phyloP scores from a whole-genome alignment of 768 basidiomycete species.

The Mycena polygramma region DNA sequence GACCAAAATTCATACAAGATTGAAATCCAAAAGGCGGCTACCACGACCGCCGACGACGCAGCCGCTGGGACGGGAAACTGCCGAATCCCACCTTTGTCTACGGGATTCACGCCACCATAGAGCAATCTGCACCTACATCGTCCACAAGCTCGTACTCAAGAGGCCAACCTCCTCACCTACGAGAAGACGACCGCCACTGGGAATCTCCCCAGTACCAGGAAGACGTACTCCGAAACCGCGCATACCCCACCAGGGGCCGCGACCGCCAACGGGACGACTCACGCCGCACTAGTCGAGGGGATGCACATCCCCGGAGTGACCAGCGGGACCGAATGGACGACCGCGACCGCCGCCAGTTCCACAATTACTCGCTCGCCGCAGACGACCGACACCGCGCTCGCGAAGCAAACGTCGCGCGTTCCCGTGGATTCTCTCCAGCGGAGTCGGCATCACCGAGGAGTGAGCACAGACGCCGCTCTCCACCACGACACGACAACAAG shows the following conservation, averaged over 20 bases:
- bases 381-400: neutral
- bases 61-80: slow-evolving; percentile 4
- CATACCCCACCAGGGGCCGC: neutral
- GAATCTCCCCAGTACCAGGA: too few relatives aligned
- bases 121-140: too few relatives aligned
- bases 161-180: too few relatives aligned
- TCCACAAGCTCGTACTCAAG: too few relatives aligned
- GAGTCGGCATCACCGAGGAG: too few relatives aligned
- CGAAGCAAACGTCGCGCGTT: neutral
- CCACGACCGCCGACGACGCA: neutral
- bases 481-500: too few relatives aligned
- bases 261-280: neutral
- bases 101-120: neutral
- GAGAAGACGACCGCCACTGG: too few relatives aligned
- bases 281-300: neutral
- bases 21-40: neutral
- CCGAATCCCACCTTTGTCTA: neutral
- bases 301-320: neutral
- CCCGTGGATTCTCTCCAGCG: neutral
- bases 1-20: slow-evolving; percentile 3
- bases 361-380: neutral
- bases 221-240: neutral
- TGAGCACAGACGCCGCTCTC: too few relatives aligned
- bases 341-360: neutral
- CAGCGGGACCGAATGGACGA: neutral